These are phyloP conservation scores for Chlamydomonas sp. DNA, from an alignment of 139 green algal genomes.

Conservation along the genomic window DNA sequence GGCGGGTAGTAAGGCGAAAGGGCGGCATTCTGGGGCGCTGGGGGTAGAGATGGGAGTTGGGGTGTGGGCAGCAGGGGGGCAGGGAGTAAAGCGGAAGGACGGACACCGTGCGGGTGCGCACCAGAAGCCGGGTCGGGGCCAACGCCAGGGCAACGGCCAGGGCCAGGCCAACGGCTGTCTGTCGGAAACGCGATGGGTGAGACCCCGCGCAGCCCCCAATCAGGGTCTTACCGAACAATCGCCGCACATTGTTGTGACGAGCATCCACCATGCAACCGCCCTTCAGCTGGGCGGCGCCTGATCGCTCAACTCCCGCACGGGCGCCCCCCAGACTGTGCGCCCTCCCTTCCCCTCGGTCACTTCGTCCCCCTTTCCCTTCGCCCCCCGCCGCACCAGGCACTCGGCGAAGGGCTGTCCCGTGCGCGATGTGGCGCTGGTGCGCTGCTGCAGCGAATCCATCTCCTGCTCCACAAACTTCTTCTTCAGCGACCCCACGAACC, in stretches of 20 bases:
- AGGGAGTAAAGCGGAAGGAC: too few species aligned
- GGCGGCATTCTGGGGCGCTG: background rate
- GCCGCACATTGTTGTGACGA: background rate
- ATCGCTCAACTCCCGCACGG: background rate
- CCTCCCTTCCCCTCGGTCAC: too few species aligned
- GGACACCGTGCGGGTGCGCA: too few species aligned
- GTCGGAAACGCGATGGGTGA: too few species aligned
- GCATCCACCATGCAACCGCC: background rate
- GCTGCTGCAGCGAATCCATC: constrained; percentile 55
- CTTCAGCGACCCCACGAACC: constrained; percentile 66
- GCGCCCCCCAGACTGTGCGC: background rate
- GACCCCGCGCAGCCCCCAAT: too few species aligned
- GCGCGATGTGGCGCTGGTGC: constrained; percentile 34
- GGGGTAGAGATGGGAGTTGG: background rate
- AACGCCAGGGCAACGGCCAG: constrained; percentile 2
- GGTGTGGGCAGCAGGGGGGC: too few species aligned
- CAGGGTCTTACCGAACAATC: too few species aligned
- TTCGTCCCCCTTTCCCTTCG: background rate
- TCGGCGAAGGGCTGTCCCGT: constrained; percentile 44
- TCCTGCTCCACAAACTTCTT: constrained; percentile 65
- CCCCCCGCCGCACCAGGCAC: constrained; percentile 45
- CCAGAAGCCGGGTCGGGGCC: background rate
- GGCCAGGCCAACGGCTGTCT: background rate
- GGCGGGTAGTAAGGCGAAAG: background rate
- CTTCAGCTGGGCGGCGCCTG: background rate